Conservation (phyloP, 2,329 filamentous ascomycete genomes). For the Monosporascus sp. region DNA sequence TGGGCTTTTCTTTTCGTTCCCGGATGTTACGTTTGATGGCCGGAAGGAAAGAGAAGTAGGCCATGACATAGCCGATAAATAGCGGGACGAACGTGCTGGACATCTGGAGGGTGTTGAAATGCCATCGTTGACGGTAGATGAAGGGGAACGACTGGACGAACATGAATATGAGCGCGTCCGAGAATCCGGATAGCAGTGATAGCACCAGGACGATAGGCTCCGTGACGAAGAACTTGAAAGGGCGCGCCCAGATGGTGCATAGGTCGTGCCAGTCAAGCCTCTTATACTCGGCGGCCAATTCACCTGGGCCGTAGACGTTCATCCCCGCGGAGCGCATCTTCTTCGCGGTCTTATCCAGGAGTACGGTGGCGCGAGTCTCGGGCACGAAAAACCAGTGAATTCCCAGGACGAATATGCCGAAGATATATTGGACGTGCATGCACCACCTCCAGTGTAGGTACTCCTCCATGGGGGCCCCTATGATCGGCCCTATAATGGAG, state of each 20-base stretch:
- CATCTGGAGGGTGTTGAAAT: slow-evolving; percentile 49
- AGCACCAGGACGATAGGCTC: slow-evolving; percentile 69
- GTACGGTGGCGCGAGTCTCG: slow-evolving; percentile 67
- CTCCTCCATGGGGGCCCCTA: slow-evolving; percentile 67
- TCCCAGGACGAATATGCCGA: slow-evolving; percentile 63
- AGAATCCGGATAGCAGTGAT: slow-evolving; percentile 67
- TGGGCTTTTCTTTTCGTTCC: slow-evolving; percentile 43
- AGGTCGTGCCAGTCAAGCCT: slow-evolving; percentile 50
- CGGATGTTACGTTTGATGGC: slow-evolving; percentile 49
- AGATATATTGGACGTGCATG: slow-evolving; percentile 78
- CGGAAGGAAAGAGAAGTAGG: slow-evolving; percentile 54
- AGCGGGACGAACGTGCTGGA: slow-evolving; percentile 62
- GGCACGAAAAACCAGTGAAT: slow-evolving; percentile 63
- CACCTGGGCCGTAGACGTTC: slow-evolving; percentile 62
- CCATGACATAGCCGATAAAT: slow-evolving; percentile 59
- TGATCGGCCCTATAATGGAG: slow-evolving; percentile 65
- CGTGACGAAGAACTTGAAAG: slow-evolving; percentile 67
- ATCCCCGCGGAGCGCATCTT: slow-evolving; percentile 55
- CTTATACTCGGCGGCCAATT: slow-evolving; percentile 52
- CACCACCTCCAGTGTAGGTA: slow-evolving; percentile 66
- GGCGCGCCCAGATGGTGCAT: slow-evolving; percentile 51
- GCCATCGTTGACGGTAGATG: slow-evolving; percentile 60
- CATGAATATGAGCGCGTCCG: slow-evolving; percentile 72
- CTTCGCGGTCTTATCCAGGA: slow-evolving; percentile 75
- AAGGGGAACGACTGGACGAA: slow-evolving; percentile 66